A percentile compares a stretch with the other conserved stretches of the same genome.
These are phyloP conservation scores for Cenchrus purpureus DNA, from an alignment of 176 grass and related monocot genomes.

Conservation along the genomic window DNA sequence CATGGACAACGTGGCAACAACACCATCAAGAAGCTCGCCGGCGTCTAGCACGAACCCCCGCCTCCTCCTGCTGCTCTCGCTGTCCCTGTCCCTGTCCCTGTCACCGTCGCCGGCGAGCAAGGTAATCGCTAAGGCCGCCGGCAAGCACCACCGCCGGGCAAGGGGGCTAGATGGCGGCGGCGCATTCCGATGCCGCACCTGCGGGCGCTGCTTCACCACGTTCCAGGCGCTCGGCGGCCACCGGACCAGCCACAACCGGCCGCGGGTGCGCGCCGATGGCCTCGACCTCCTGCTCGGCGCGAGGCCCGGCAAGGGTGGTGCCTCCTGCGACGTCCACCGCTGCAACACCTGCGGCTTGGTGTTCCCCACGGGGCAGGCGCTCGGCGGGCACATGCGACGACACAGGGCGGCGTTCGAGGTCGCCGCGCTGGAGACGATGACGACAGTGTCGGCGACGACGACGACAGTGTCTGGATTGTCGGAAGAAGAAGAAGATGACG, in stretches of 20 bases:
- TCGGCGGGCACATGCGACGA: constrained; percentile 66
- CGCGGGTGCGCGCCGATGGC: constrained; percentile 40
- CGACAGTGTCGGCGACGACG: not conserved
- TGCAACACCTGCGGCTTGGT: constrained; percentile 43
- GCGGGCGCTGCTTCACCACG: constrained; percentile 57
- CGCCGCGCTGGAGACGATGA: not conserved
- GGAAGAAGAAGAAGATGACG: constrained; percentile 27
- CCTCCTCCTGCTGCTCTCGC: not conserved
- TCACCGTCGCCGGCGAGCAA: constrained; percentile 30
- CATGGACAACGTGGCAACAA: not conserved
- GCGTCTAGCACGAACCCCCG: not conserved
- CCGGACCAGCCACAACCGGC: constrained; percentile 66
- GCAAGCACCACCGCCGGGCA: not conserved
- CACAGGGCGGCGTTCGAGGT: constrained; percentile 25
- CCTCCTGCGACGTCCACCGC: constrained; percentile 36
- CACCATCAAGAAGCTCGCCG: not conserved
- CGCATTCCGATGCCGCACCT: constrained; percentile 55
- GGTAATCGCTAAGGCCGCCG: constrained; percentile 29
- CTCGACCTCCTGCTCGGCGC: constrained; percentile 41
- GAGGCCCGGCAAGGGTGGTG: not conserved
- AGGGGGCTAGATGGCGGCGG: not conserved
- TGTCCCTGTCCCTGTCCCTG: not conserved
- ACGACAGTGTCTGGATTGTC: constrained; percentile 21
- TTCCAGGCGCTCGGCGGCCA: constrained; percentile 72
- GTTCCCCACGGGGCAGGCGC: constrained; percentile 62